Conservation (phyloP, 768 basidiomycete genomes). For the Calocybe cyanea region DNA sequence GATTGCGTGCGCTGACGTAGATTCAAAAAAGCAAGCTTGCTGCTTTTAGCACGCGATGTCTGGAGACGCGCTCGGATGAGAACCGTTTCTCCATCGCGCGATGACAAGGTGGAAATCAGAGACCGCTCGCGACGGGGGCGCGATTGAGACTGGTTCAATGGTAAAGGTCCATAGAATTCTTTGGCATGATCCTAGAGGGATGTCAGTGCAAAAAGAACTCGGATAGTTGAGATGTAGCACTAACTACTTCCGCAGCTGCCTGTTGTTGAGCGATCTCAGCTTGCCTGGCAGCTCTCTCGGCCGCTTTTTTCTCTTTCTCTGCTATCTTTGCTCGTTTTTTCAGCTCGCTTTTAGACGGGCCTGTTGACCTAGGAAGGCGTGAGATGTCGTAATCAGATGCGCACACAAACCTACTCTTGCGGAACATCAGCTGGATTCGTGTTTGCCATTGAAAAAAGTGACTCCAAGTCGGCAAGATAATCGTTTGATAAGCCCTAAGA, state of each 20-base stretch:
- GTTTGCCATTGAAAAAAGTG: conserved; percentile 12
- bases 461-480: background rate
- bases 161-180: conserved; percentile 82
- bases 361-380: conserved; percentile 25
- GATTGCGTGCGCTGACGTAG: conserved; percentile 85
- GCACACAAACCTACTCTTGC: conserved; percentile 8
- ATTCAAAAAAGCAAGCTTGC: conserved; percentile 93
- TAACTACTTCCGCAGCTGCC: conserved; percentile 61
- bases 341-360: conserved; percentile 80
- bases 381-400: background rate
- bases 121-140: conserved; percentile 58
- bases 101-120: conserved; percentile 61
- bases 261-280: conserved; percentile 68
- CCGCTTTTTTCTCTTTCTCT: conserved; percentile 86
- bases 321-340: conserved; percentile 91
- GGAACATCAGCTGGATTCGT: background rate
- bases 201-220: background rate
- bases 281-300: conserved; percentile 80
- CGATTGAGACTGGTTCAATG: conserved; percentile 88
- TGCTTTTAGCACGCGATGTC: conserved; percentile 87
- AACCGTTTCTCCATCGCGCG: conserved; percentile 69
- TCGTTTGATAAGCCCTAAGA: conserved; percentile 15
- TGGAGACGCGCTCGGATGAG: conserved; percentile 88
- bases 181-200: conserved; percentile 63
- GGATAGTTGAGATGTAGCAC: conserved; percentile 12